These are phyloP conservation scores for Amylostereum chailletii DNA, from an alignment of 1,284 basidiomycete genomes.

Conservation along the genomic window DNA sequence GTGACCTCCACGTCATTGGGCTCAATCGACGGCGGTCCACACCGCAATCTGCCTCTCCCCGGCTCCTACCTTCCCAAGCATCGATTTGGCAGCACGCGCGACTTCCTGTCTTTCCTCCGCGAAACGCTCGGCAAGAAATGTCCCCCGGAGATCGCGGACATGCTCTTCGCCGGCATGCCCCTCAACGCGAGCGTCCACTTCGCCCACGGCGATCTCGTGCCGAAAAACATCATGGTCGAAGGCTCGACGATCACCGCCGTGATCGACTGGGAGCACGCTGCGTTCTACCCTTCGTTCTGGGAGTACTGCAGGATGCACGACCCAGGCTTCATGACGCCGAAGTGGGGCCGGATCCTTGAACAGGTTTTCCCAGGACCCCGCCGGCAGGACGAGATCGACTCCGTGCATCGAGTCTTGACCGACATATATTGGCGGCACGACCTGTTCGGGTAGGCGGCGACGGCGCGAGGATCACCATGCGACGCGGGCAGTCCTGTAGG, in stretches of 20 bases:
- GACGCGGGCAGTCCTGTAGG: too few species aligned
- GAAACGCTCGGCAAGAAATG: neutral
- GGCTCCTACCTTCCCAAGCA: neutral
- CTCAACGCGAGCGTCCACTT: conserved; percentile 13
- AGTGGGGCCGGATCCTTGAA: conserved; percentile 12
- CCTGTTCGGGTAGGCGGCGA: too few species aligned
- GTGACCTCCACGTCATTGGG: neutral
- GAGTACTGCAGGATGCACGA: conserved; percentile 21
- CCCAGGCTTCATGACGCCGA: conserved; percentile 12
- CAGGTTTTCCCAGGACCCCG: conserved; percentile 11
- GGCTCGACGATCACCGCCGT: conserved; percentile 20
- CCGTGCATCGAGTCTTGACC: too few species aligned
- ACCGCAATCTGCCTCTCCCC: neutral
- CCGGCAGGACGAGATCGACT: conserved; percentile 4
- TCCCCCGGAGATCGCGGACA: conserved; percentile 9
- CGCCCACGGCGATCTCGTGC: conserved; percentile 19
- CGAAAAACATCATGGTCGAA: conserved; percentile 20
- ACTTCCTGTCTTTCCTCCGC: conserved; percentile 1
- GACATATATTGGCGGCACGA: too few species aligned
- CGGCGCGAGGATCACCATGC: too few species aligned
- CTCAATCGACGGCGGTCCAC: conserved; percentile 2
- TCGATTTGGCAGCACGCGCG: conserved; percentile 2
- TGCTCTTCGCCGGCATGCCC: conserved; percentile 13
- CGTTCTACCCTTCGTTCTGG: conserved; percentile 23
- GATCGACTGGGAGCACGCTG: conserved; percentile 21